phyloP scores from a whole-genome alignment of 169 alveolate species.

The Eimeria necatrix region DNA sequence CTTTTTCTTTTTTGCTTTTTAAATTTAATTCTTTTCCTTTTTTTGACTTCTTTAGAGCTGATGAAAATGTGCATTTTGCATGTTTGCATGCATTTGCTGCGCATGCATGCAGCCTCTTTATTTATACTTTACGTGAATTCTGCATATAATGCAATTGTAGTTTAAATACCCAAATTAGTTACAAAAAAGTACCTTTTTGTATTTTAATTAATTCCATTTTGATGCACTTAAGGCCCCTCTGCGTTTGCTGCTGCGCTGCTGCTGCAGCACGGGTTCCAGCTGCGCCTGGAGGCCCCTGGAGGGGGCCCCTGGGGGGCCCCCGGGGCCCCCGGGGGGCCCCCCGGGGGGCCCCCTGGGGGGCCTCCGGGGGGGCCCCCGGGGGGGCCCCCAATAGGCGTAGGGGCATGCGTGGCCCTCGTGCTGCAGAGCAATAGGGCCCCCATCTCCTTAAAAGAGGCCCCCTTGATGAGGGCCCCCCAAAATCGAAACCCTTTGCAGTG shows the following conservation, averaged over 20 bases:
- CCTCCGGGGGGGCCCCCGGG: constrained; percentile 44
- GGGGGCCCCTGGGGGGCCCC: constrained; percentile 12
- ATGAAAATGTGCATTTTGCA: too few relatives aligned
- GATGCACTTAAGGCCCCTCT: background rate
- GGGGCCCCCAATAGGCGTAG: constrained; percentile 5
- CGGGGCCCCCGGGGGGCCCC: background rate
- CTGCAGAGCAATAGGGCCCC: constrained; percentile 49
- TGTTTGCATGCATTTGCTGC: too few relatives aligned
- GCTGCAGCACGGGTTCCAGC: constrained; percentile 38
- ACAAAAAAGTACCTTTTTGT: background rate
- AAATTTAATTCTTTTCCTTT: background rate
- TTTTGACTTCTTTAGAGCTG: background rate
- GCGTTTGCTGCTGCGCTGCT: background rate
- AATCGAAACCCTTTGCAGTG: background rate
- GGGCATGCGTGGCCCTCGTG: constrained; percentile 39
- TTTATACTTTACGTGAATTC: background rate
- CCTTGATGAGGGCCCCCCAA: background rate
- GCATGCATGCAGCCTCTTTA: too few relatives aligned
- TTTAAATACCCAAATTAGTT: background rate
- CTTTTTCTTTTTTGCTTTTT: background rate
- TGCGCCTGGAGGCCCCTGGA: constrained; percentile 11
- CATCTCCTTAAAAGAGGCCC: background rate
- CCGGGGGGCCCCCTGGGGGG: constrained; percentile 20
- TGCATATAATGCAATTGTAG: background rate
- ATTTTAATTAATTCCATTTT: background rate